Evolutionary conservation across 2,329 filamentous ascomycete genomes (phyloP), one percentile per base, ranked within the genome.

Genomic region (Paraphaeosphaeria minitans): DNA sequence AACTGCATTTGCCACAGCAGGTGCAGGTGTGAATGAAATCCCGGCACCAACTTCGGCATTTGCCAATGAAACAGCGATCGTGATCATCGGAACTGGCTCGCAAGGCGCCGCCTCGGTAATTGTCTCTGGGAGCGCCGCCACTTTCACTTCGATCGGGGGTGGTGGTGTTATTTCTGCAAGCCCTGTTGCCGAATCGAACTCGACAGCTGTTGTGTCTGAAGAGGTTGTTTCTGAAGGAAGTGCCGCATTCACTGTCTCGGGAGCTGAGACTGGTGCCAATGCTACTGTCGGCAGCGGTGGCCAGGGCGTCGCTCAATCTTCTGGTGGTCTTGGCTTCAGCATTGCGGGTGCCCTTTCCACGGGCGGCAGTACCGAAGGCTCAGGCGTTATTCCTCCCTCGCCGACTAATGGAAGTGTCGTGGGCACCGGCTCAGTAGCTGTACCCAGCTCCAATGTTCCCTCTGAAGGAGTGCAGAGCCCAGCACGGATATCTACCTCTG

Each of bases 401-500:
- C 53, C 48, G 2, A 56, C 22, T 12, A 56, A 56, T 14, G 52
- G 53, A 2, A 27, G 53, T 24, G 42, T 42, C 10, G 45, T 35
- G 24, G 45, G 59, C 13, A 58, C 56, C 14, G 12, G 59, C 6
- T 60, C 58, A 14, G 58, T 56, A 43, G 42, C 50, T 7, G 29
- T 57, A 7, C 33, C 41, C 22, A 63, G 58, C 16, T 51, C 47
- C 6, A 63, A 60, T 10, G 59, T 55, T 43, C 42, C 55, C 19
- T n/a, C 19, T 77, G 72, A 71, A 59, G 62, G 37, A 66, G 59
- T 27, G 68, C 73, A 5, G 66, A 64, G 7, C 43, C 64, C 55
- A 75, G 76, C n/a, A 19, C 14, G 13, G n/a, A 24, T 22, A 7
- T 42, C 50, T 10, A 53, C 7, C 37, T 42, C 50, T 7, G 50